phyloP scores from a whole-genome alignment of 176 grass and related monocot species.

The Paspalum notatum region DNA sequence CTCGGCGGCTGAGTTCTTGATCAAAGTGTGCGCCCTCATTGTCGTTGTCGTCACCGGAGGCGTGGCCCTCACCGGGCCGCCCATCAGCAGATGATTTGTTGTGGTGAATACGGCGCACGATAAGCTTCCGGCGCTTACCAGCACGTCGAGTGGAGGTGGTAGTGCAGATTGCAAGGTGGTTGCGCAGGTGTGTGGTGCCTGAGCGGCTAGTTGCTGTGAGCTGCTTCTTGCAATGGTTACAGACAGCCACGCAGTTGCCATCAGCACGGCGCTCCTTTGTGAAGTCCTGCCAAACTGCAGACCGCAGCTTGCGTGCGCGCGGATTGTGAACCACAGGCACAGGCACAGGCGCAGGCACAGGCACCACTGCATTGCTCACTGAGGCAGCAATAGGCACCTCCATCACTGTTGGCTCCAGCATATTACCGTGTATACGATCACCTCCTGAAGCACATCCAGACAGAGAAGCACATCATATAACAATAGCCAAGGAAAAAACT shows the following conservation, averaged over 20 bases:
- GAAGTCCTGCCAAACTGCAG: conserved; percentile 96
- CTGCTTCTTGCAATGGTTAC: conserved; percentile 99
- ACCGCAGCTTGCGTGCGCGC: conserved; percentile 76
- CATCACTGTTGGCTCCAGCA: conserved; percentile 54
- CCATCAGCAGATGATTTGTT: conserved; percentile 49
- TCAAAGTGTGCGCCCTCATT: conserved; percentile 62
- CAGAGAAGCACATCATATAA: conserved; percentile 26
- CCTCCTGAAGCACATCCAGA: conserved; percentile 44
- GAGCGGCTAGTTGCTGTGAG: conserved; percentile 95
- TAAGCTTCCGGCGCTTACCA: conserved; percentile 80
- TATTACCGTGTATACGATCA: conserved; percentile 25
- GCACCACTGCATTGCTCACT: conserved; percentile 35
- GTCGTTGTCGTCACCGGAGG: conserved; percentile 45
- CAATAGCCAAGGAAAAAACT: not conserved
- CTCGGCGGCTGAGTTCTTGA: conserved; percentile 81
- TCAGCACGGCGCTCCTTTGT: conserved; percentile 84
- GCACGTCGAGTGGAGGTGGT: conserved; percentile 62
- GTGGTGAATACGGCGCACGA: conserved; percentile 73
- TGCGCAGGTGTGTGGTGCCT: conserved; percentile 89
- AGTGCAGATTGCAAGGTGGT: conserved; percentile 86
- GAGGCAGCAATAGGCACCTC: conserved; percentile 42
- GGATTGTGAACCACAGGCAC: conserved; percentile 61
- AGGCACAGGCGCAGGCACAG: not conserved
- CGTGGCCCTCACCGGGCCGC: conserved; percentile 43
- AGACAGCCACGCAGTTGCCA: conserved; percentile 83